phyloP scores from a whole-genome alignment of 202 grass and related monocot genomes.

The Schoenoplectus tabernaemontani region DNA sequence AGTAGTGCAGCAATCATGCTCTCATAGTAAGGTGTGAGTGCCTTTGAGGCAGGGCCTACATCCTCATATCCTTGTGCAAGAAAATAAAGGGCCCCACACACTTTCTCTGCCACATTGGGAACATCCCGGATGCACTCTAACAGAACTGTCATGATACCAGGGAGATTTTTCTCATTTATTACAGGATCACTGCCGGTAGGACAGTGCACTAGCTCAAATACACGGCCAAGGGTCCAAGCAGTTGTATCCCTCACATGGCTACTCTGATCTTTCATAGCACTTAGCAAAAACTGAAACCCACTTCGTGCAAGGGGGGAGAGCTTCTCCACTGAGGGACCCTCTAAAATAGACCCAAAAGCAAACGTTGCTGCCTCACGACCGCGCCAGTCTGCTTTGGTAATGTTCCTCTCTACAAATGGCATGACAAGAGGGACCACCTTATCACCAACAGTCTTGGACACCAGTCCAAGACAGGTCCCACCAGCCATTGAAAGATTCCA shows the following conservation, averaged over 20 bases:
- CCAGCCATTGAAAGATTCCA: conserved; percentile 94
- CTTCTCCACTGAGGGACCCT: conserved; percentile 64
- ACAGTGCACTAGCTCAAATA: conserved; percentile 82
- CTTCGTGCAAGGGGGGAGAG: conserved; percentile 43
- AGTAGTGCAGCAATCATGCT: conserved; percentile 65
- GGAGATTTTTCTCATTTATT: conserved; percentile 65
- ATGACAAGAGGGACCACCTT: conserved; percentile 68
- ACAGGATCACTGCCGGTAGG: conserved; percentile 46
- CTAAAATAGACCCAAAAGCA: conserved; percentile 80
- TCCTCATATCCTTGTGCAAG: conserved; percentile 80
- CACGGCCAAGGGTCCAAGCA: conserved; percentile 76
- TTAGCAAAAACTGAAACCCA: conserved; percentile 68
- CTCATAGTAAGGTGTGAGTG: conserved; percentile 72
- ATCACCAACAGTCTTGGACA: conserved; percentile 66
- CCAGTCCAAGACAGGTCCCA: conserved; percentile 69
- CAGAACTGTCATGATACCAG: conserved; percentile 64
- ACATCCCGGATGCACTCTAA: conserved; percentile 68
- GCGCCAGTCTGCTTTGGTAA: conserved; percentile 59
- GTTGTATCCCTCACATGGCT: conserved; percentile 68
- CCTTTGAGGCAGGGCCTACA: conserved; percentile 31
- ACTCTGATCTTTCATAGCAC: conserved; percentile 57
- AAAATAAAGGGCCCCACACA: conserved; percentile 86
- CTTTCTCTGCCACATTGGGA: conserved; percentile 89
- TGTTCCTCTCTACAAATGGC: conserved; percentile 69
- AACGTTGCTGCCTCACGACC: conserved; percentile 61